Evolutionary conservation across 2,329 filamentous ascomycete species (phyloP), one percentile per base, ranked within the genome.

Genomic region (Fusarium sp.): DNA sequence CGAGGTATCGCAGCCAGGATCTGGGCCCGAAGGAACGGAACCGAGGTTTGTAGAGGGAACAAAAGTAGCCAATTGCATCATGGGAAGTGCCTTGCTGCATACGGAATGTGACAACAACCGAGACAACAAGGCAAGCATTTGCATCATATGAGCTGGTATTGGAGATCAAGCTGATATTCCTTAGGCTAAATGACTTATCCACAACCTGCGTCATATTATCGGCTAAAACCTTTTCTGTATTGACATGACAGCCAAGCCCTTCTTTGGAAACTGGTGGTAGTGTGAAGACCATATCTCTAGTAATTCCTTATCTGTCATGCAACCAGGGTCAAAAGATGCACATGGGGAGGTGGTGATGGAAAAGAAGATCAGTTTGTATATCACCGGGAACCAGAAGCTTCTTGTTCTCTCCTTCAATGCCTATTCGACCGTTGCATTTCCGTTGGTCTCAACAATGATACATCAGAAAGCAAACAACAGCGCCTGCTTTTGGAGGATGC

Each of bases 21-120:
- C 40, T 42, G 53, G 43, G 38, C 66, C 68, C 67, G 44, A 46
- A 62, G 47, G 46, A 37, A 66, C 30, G 68, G 71, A 74, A 44
- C 56, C 57, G 53, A 74, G 38, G 13, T 40, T n/a, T n/a, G 19
- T n/a, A 10, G 33, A 40, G 15, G 53, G 53, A 52, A 44, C 50
- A 23, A 37, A 40, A 35, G 28, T 15, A 30, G 19, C 50, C 50
- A 56, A 38, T 37, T 13, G 23, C 30, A 25, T 32, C 50, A 12
- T 30, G 33, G 33, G 19, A n/a, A 40, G 11, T n/a, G 50, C 15
- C 21, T 40, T 25, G 35, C 15, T 9, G 25, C 19, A 28, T 32
- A 54, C 33, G 9, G 15, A 28, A 40, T 18, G 23, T 18, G 50
- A 30, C 35, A 54, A 54, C 19, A 28, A 40, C 23, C 19, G 19